Base-by-base conservation (phyloP, 441 rosid genomes). In the Eruca vesicaria region DNA sequence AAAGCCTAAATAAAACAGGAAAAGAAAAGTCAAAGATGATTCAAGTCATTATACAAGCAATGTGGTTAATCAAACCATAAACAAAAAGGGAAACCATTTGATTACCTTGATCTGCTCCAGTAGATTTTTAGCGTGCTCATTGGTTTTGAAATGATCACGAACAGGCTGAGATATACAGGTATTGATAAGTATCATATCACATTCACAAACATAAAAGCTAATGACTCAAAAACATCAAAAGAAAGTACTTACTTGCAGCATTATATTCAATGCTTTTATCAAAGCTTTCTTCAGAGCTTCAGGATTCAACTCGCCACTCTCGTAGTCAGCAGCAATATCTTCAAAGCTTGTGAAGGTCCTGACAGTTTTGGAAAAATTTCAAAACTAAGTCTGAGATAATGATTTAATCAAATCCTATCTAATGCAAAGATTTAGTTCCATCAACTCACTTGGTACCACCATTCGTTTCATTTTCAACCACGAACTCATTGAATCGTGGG, bases 381-480 rank as follows among this genome's bases (percentile, higher is more conserved):
- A 21, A 45, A 60, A 41, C 55, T 15, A 48, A 61, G 23, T 20
- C 56, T 43, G 10, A 56, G n/a, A 15, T 23, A 23, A 23, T 23
- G 26, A 23, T 23, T 23, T 23, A 23, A 23, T 23, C 26, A 23
- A 23, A 23, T 23, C 26, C 26, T 23, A 23, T 23, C 26, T 23
- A 23, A 23, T 23, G 3, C 26, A 23, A n/a, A 29, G 63, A 59
- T 31, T 4, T 43, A 4, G 14, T n/a, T 29, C 11, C 63, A 58
- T 9, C 63, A 7, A 80, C 96, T 88, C 72, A 94, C 97, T 86
- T 87, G 73, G 84, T 81, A 19, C 99, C 93, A 9, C 94, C 96
- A 76, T 89, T 80, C 21, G 82, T 75, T 28, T 73, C 82, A 68
- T 66, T 66, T 9, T 94, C 94, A 85, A 92, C 92, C 71, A 50